Evolutionary conservation across 2,329 filamentous ascomycete genomes (phyloP), one percentile per base, ranked within the genome.

Genomic region (Trichoderma koningii): DNA sequence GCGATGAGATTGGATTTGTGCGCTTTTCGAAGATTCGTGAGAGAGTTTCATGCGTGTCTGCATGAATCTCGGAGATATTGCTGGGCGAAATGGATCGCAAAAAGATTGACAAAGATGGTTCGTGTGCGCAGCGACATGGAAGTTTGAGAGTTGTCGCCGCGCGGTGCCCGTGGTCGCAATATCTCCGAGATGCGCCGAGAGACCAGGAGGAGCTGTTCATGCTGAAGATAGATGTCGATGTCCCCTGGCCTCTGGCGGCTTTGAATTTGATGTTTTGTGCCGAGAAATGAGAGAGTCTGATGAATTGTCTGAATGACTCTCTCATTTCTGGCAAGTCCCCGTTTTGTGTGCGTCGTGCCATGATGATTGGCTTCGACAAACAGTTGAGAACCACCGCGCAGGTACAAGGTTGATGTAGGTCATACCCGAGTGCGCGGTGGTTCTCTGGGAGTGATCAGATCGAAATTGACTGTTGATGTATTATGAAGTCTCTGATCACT

Each of bases 291-390:
- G 21, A 53, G 38, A 52, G 48, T 12, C 10, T 52, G 38, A 23
- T 52, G 26, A 17, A 26, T 3, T 38, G 7, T 34, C 5, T 38
- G 26, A 19, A 2, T 41, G 44, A 14, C 34, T 48, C 42, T 59
- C 55, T 34, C n/a, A 45, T 62, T 30, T 30, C 48, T 45, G 26
- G 48, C 59, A 53, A 62, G 38, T 52, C 26, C 59, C 59, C 59
- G 34, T 51, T 42, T 15, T 21, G 19, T 60, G 56, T 44, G 38
- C 34, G 59, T 53, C 48, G 38, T 52, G 50, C 19, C 17, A 9
- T 42, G 38, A 34, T 45, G 19, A 10, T 26, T 42, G 23, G 34
- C 23, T 38, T 62, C 38, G 45, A 53, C 59, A 53, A 48, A 45
- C 14, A 34, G 14, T 44, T 44, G 48, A 62, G 59, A 44, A 62